Evolutionary conservation across 768 basidiomycete genomes (phyloP).

Genomic region (Termitomyces sp.): DNA sequence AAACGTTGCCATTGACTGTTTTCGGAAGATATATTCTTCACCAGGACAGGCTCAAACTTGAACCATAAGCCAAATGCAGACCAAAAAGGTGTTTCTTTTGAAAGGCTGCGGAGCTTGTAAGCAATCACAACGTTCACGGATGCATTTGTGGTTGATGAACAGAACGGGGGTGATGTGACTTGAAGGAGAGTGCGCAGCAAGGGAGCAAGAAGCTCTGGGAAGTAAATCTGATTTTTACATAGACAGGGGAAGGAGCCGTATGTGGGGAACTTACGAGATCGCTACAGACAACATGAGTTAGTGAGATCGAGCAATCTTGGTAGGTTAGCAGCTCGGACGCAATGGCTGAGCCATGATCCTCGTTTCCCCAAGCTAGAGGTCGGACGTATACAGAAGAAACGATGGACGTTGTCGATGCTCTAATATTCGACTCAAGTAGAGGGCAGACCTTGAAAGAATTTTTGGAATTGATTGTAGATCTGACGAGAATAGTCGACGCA

Average conservation of each 20-base stretch:
- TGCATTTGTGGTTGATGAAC: conserved; percentile 2
- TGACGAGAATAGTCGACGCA: conserved; percentile 21
- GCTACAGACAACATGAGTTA: conserved; percentile 76
- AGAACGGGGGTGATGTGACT: conserved; percentile 52
- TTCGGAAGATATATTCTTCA: conserved; percentile 16
- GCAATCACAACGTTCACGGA: conserved; percentile 52
- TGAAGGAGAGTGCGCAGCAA: conserved; percentile 71
- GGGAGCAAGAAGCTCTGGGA: conserved; percentile 74
- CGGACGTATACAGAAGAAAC: conserved; percentile 33
- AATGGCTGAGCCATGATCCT: conserved; percentile 34
- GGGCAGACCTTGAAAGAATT: conserved; percentile 35
- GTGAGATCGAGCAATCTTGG: conserved; percentile 6
- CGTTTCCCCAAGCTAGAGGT: conserved; percentile 69
- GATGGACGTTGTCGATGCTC: conserved; percentile 1
- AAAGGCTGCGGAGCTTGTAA: conserved; percentile 69
- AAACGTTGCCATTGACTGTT: conserved; percentile 33
- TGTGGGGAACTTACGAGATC: conserved; percentile 56
- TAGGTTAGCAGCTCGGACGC: conserved; percentile 27
- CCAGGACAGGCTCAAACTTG: conserved; percentile 50
- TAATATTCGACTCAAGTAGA: conserved; percentile 35
- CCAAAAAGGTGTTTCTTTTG: conserved; percentile 76
- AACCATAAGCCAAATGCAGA: conserved; percentile 78
- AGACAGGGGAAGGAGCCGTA: not conserved
- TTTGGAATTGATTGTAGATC: not conserved
- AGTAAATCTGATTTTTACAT: conserved; percentile 61